phyloP scores from a whole-genome alignment of 257 asterid species.

The Solanum arcanum region DNA sequence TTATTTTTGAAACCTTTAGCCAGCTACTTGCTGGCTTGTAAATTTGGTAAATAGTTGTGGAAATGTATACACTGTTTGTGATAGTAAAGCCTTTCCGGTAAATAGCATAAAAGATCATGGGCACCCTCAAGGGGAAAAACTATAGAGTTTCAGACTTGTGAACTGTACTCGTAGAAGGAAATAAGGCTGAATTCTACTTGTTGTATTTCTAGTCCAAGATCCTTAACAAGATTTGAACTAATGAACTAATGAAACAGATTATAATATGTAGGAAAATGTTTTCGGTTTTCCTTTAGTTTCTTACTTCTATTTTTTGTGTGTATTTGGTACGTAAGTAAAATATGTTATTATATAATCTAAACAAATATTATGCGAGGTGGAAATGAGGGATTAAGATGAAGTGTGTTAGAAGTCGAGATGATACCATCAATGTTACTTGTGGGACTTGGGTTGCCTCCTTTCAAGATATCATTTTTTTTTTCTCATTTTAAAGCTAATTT shows the following conservation, averaged over 20 bases:
- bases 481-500: neutral
- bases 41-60: neutral
- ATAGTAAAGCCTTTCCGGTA: neutral
- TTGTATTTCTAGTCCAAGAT: neutral
- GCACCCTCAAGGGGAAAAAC: neutral
- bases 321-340: neutral
- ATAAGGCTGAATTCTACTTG: neutral
- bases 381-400: neutral
- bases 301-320: neutral
- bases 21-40: neutral
- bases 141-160: neutral
- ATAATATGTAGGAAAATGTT: neutral
- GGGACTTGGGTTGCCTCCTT: neutral
- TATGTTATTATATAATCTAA: neutral
- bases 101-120: neutral
- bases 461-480: neutral
- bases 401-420: neutral
- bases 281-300: neutral
- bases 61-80: neutral
- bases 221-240: neutral
- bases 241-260: neutral
- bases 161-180: neutral
- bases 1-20: neutral
- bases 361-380: neutral
- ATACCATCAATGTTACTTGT: neutral